Conservation (phyloP, 768 basidiomycete genomes). For the Amanita rubescens region DNA sequence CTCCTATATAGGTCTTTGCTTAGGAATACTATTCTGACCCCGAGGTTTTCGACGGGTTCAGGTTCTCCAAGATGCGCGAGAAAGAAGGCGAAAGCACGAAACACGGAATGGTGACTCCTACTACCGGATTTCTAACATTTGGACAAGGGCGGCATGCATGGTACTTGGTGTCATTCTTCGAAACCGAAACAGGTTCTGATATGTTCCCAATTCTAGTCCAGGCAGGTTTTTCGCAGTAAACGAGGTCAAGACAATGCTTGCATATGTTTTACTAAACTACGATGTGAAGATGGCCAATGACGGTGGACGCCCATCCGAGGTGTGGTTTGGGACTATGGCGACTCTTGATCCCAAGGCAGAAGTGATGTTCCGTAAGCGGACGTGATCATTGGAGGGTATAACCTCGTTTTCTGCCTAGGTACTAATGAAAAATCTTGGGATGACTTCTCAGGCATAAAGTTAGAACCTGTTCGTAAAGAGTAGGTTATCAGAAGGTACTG, state of each 20-base stretch:
- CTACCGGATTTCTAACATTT: slow-evolving; percentile 23
- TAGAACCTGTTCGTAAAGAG: no score
- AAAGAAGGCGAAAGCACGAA: slow-evolving; percentile 20
- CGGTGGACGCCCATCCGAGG: slow-evolving; percentile 3
- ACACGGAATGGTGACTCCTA: slow-evolving; percentile 24
- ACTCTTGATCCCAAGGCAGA: slow-evolving; percentile 25
- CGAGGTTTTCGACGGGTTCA: slow-evolving; percentile 31
- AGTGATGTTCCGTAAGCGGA: slow-evolving; percentile 26
- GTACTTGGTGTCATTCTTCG: neutral
- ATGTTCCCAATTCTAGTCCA: slow-evolving; percentile 12
- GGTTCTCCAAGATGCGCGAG: slow-evolving; percentile 26
- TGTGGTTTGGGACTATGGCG: slow-evolving; percentile 9
- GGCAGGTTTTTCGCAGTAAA: slow-evolving; percentile 28
- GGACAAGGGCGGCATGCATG: slow-evolving; percentile 20
- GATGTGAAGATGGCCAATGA: slow-evolving; percentile 25
- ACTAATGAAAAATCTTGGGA: no score
- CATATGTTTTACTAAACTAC: slow-evolving; percentile 24
- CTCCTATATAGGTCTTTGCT: neutral
- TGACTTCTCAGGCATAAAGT: no score
- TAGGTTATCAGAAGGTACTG: no score
- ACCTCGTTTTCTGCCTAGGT: no score
- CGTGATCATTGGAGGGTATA: no score
- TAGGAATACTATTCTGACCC: slow-evolving; percentile 26
- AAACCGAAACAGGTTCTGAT: neutral
- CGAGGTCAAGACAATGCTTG: slow-evolving; percentile 25